Evolutionary conservation across 1,139 yeast genomes (phyloP), one percentile per base, ranked within the genome.

Genomic region (Kodamaea derodonti): DNA sequence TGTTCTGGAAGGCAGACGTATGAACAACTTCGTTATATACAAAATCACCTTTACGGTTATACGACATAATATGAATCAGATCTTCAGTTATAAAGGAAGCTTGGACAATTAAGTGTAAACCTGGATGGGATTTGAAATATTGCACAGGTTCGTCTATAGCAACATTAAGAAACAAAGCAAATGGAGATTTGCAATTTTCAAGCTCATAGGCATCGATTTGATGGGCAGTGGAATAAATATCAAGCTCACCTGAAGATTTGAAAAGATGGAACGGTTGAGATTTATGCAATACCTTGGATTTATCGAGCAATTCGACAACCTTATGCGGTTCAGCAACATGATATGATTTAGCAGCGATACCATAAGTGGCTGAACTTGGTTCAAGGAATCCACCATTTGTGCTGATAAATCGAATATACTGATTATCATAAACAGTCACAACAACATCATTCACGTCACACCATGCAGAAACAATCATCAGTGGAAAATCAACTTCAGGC

Each of bases 251-350:
- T 8, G 51, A 46, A 3, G 52, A 58, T 46, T 74, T 78, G 64
- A 90, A 90, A 23, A 90, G 62, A 61, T 90, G 97, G 58, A 90
- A 87, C 3, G 96, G 90, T 35, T 87, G 84, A 3, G 80, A 72
- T 50, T 90, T 90, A 52, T 80, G 78, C 37, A 88, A 62, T 23
- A 90, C 78, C 45, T 78, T 80, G 0, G 96, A 88, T 53, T 88
- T 88, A 40, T 84, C 78, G 6, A 86, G 58, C 29, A 84, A 61
- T 33, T 80, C 84, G 16, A 84, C 74, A 20, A 88, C 72, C 34
- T 72, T 68, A 11, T 67, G 48, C 20, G 53, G 32, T 29, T 37
- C 20, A 25, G 29, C 33, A 23, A 32, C 34, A 2, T 59, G 58
- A 40, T 58, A 63, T 35, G 52, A 52, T 34, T 52, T 54, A 7